These are phyloP conservation scores for Myrmaecium sp. DNA, from an alignment of 2,329 filamentous ascomycete genomes.

Conservation along the genomic window DNA sequence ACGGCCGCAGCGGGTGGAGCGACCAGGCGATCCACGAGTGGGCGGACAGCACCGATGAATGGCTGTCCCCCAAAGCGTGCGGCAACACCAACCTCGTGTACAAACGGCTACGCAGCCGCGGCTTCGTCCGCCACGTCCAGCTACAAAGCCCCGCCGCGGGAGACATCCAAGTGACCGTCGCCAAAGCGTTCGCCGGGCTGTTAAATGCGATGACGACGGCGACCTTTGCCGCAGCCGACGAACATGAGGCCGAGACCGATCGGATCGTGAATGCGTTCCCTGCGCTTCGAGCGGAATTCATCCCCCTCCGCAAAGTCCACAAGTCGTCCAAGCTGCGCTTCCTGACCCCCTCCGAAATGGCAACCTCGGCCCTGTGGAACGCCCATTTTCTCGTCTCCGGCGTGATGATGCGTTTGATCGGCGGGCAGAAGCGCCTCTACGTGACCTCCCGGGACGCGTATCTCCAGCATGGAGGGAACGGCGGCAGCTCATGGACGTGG, in stretches of 20 bases:
- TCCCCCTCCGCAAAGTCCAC: constrained; percentile 61
- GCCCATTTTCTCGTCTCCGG: constrained; percentile 51
- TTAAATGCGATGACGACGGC: constrained; percentile 16
- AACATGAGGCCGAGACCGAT: constrained; percentile 1
- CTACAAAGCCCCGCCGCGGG: constrained; percentile 47
- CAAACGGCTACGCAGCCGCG: constrained; percentile 56
- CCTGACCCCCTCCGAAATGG: constrained; percentile 52
- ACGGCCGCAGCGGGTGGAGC: constrained; percentile 32
- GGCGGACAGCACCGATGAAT: constrained; percentile 32
- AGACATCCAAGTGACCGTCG: constrained; percentile 49
- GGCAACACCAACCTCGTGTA: constrained; percentile 45
- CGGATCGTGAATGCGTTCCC: constrained; percentile 18
- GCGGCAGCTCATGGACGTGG: constrained; percentile 47
- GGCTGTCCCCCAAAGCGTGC: constrained; percentile 54
- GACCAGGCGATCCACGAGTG: constrained; percentile 31
- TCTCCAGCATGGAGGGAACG: constrained; percentile 42
- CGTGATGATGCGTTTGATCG: constrained; percentile 54
- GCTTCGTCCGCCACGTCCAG: constrained; percentile 47
- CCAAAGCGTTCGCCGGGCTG: constrained; percentile 42
- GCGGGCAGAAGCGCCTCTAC: constrained; percentile 47
- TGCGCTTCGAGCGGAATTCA: constrained; percentile 50
- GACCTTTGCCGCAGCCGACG: constrained; percentile 12
- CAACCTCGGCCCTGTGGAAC: constrained; percentile 55
- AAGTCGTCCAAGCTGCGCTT: constrained; percentile 59
- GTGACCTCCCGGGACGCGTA: constrained; percentile 63